Evolutionary conservation across 2,329 filamentous ascomycete genomes (phyloP), one percentile per base, ranked within the genome.

Genomic region (Ophiobolus disseminans): DNA sequence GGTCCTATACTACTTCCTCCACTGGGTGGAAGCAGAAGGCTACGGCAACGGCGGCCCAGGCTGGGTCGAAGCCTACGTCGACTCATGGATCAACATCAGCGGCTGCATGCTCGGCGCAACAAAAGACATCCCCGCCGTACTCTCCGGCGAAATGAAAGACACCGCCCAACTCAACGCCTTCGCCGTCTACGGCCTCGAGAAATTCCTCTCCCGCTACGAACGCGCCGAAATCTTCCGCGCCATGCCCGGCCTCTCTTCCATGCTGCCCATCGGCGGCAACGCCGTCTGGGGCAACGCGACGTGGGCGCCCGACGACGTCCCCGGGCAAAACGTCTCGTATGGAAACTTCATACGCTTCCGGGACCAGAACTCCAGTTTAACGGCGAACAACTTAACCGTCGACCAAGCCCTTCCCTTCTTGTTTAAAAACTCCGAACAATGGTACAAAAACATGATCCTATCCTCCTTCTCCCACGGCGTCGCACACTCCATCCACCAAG

Each of bases 101-200:
- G 94, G 94, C 5, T 99, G 93, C 74, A 97, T 99, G 93, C 86
- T 99, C 5, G 94, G 94, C 11, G 91, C 94, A 2, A 80, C 91
- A 48, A 99, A 99, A 76, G 93, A 89, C 49, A 77, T 97, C 26
- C 90, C 94, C 0, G 93, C 94, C 0, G 84, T 97, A 0, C 79
- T 99, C 1, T 97, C 92, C 0, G 94, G 94, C 22, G 94, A 99
- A 74, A 99, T 99, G 94, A 91, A 93, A 59, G 94, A 99, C 67
- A 99, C 94, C 0, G 94, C 93, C 1, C 94, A 97, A 73, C 83
- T 99, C 17, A 97, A 97, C 64, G 85, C 93, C 2, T 96, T 97
- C 71, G 94, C 94, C 7, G 93, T 99, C 1, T 97, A 97, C 65
- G 94, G 94, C 0, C 82, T 99, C 8, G 94, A 99, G 73, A 96